Evolutionary conservation across 495 filamentous ascomycete species (phyloP), one percentile per base, ranked within the genome.

Genomic region (Penicillium bovifimosum): DNA sequence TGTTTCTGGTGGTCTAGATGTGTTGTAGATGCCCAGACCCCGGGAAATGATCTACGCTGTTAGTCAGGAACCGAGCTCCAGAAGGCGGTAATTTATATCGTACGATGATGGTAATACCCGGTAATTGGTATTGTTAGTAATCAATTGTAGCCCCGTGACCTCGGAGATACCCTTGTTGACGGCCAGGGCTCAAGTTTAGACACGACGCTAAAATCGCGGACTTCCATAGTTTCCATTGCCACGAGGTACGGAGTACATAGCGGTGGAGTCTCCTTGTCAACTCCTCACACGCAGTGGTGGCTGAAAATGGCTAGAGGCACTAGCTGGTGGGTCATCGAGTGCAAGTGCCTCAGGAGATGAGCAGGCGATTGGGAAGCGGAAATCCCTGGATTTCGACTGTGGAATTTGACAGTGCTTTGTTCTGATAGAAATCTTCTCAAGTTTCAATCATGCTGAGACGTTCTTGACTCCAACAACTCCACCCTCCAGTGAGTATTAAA

Each of bases 231-330:
- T 20, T 45, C 50, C 17, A 52, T 44, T 40, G 36, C 47, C 47
- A 50, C 46, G 46, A 48, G 46, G 46, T 6, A n/a, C n/a, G n/a
- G n/a, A n/a, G n/a, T n/a, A n/a, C n/a, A n/a, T n/a, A 39, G 8
- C 3, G 18, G 48, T 50, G 48, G 48, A 40, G 48, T 41, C 36
- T 16, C 6, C 42, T 9, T 41, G 33, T 42, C 18, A 41, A 50
- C 9, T 47, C 20, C 45, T 47, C 32, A 46, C 20, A 2, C 29
- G 40, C 28, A 39, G 5, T 41, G 6, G 60, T 59, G 53, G 56
- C 49, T 62, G 55, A 56, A 56, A 63, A 61, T 51, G 49, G 56
- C 62, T 69, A 71, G 56, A 64, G 62, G 40, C 58, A 69, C 60
- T 69, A 69, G 66, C 45, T 29, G 33, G 66, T 68, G 67, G 67